phyloP scores from a whole-genome alignment of 1,284 basidiomycete species.

The Thelephora terrestris region DNA sequence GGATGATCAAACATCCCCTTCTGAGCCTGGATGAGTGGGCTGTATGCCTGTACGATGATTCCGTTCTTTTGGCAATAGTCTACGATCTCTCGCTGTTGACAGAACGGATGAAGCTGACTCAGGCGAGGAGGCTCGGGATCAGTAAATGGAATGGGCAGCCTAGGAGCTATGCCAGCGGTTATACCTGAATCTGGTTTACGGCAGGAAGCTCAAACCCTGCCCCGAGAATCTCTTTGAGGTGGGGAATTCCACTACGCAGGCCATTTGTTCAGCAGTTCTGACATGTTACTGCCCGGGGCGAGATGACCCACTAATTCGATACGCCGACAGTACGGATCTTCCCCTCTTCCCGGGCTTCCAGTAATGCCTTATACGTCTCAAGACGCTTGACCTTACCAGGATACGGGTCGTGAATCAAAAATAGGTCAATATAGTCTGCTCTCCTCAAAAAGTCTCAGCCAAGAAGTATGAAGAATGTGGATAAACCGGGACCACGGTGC shows the following conservation, averaged over 20 bases:
- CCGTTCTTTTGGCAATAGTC: conserved; percentile 59
- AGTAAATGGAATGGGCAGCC: not conserved
- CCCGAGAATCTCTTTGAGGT: conserved; percentile 65
- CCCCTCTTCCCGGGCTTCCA: conserved; percentile 37
- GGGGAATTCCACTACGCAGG: conserved; percentile 59
- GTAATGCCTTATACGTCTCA: conserved; percentile 33
- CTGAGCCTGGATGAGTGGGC: conserved; percentile 32
- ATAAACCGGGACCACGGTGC: not conserved
- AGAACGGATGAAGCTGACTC: conserved; percentile 68
- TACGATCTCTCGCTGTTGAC: conserved; percentile 74
- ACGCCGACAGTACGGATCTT: conserved; percentile 49
- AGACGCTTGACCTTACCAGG: conserved; percentile 33
- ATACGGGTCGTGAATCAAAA: conserved; percentile 47
- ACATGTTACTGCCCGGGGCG: not conserved
- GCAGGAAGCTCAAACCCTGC: conserved; percentile 56
- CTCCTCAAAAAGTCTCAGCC: not conserved
- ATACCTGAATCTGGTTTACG: conserved; percentile 80
- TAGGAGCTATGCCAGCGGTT: conserved; percentile 1
- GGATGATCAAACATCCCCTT: conserved; percentile 31
- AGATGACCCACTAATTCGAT: conserved; percentile 43
- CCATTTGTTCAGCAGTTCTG: conserved; percentile 5
- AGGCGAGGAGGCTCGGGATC: not conserved
- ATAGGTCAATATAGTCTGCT: conserved; percentile 46
- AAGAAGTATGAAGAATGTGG: not conserved
- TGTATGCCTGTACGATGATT: conserved; percentile 67